These are phyloP conservation scores for Paramecium caudatum DNA, from an alignment of 73 alveolate genomes.

Conservation along the genomic window DNA sequence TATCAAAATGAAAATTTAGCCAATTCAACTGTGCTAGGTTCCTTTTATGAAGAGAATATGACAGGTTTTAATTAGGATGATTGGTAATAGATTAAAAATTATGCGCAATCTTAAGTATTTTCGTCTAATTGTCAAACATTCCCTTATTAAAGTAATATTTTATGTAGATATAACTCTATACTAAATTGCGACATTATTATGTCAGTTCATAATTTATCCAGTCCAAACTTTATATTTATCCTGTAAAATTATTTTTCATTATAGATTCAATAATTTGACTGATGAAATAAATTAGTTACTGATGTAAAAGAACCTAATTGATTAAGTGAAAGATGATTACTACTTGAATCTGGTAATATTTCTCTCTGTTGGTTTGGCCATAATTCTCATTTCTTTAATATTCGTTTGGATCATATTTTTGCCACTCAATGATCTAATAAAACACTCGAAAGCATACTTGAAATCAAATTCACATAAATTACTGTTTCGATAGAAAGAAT, in stretches of 20 bases:
- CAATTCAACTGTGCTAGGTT: slow-evolving; percentile 3
- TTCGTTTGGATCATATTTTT: background rate
- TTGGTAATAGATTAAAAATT: background rate
- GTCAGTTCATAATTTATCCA: background rate
- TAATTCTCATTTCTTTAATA: background rate
- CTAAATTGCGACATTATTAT: background rate
- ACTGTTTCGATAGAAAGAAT: background rate
- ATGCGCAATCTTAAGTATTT: background rate
- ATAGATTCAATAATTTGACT: background rate
- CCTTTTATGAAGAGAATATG: slow-evolving; percentile 6
- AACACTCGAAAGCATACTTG: background rate
- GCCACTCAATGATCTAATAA: background rate
- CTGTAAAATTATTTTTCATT: background rate
- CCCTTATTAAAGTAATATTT: background rate
- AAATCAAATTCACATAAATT: slow-evolving; percentile 18
- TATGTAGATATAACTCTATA: background rate
- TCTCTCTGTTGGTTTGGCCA: background rate
- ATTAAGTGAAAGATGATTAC: background rate
- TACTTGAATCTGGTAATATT: background rate
- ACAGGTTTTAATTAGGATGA: slow-evolving; percentile 30
- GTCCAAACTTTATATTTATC: background rate
- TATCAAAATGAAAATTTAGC: background rate
- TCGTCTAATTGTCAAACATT: background rate
- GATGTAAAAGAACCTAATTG: background rate
- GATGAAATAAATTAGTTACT: background rate